Base-by-base conservation (phyloP, 164 flowering plant genomes). In the Brasenia schreberi region DNA sequence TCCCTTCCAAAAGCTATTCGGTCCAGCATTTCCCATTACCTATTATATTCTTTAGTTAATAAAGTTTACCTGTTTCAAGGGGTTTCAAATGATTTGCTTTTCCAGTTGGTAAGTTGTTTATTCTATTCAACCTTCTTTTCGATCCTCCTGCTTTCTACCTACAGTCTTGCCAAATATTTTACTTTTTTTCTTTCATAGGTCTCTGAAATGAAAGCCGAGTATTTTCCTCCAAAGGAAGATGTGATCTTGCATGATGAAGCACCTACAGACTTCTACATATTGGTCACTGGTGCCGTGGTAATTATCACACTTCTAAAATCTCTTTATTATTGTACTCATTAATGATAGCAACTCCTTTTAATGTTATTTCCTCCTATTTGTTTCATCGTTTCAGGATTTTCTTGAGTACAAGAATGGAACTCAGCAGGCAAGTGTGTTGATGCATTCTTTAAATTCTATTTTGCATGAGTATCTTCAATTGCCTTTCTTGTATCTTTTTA, bases 161-260 rank as follows among this genome's bases (percentile, higher is more conserved):
- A 7, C 27, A 10, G 63, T n/a, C 7, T 61, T 61, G 9, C 33
- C 18, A 10, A n/a, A 61, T 7, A 23, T 61, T 23, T 61, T 61
- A 3, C 2, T 58, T 58, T 12, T 58, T 58, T 14, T 58, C 63
- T 1, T n/a, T 61, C 63, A 18, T 69, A 92, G 98, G 98, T 92
- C 56, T 90, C 98, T 4, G 98, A 89, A 76, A 90, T 91, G 96
- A 93, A 87, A 80, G 87, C 95, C 1, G 97, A 90, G 77, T 93
- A 87, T 71, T 93, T 86, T 72, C 90, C 96, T 64, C 96, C 98
- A 16, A 90, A 84, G 73, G 96, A 89, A 81, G 97, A 93, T 73
- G 86, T 90, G 42, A 91, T 90, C 67, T 80, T 93, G 77, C 97
- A 89, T 72, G 90, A 93, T 75, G 98, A 93, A 82, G 95, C 97